Base-by-base conservation (phyloP, 345 rosid genomes). In the Boechera retrofracta region DNA sequence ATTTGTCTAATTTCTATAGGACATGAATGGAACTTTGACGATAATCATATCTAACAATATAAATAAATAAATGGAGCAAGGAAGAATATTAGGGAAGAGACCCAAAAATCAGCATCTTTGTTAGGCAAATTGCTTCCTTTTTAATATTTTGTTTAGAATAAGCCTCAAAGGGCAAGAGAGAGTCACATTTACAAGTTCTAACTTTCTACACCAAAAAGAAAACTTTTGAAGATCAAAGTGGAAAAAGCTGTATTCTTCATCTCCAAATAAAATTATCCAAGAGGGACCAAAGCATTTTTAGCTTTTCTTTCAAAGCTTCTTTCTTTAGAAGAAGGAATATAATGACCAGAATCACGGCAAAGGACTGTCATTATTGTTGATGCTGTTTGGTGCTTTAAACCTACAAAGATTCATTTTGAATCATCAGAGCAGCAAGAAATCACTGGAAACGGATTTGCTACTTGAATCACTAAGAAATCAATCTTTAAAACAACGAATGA, bases 251-350 rank as follows among this genome's bases (percentile, higher is more conserved):
- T 78, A 65, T 71, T 78, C 75, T 73, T 54, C 78, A 33, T 48
- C 72, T 24, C 28, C 21, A 4, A 60, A 58, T 26, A 69, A 62
- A 53, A 38, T 2, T 59, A 74, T 68, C 53, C 35, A 75, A 60
- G 69, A 39, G 52, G 71, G 68, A 64, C 86, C 87, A 53, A 32
- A 62, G 76, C 80, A 77, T 77, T 64, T 56, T 53, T 36, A 70
- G 66, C 60, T 64, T 69, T 71, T 64, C 51, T n/a, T 44, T 15
- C 59, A 54, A 69, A 64, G 71, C 66, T 77, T 77, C 67, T 71
- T 41, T 58, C 77, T 72, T 57, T 64, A 49, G 55, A 29, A 71
- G 54, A 56, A 65, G 73, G 77, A 77, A 71, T 63, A 71, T 65
- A 18, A 39, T 64, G 66, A 64, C 36, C 15, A 64, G 72, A 70